Percentiles rank a stretch among this genome's conserved stretches.
phyloP scores from a whole-genome alignment of 176 grass and related monocot genomes.

The Avena atlantica region DNA sequence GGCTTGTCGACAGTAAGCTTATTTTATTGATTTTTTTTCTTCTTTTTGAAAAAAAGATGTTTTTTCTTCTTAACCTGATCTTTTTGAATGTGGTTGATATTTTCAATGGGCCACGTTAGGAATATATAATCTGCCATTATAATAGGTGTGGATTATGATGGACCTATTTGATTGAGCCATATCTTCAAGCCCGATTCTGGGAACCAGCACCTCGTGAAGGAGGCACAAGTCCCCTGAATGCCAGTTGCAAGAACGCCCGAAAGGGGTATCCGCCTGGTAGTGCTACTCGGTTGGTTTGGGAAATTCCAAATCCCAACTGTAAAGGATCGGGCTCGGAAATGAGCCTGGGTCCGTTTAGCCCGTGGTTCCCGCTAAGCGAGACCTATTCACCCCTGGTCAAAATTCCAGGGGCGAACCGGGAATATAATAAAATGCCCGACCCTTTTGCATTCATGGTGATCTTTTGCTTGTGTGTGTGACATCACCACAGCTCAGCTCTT shows the following conservation, averaged over 20 bases:
- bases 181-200: not conserved
- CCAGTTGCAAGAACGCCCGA: not conserved
- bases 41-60: too few relatives aligned
- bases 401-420: not conserved
- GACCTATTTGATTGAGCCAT: not conserved
- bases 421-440: too few relatives aligned
- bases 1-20: not conserved
- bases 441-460: too few relatives aligned
- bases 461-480: too few relatives aligned
- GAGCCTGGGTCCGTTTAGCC: conserved; percentile 1
- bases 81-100: not conserved
- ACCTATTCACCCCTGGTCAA: not conserved
- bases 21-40: not conserved
- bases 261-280: not conserved
- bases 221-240: conserved; percentile 6
- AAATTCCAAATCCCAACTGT: not conserved
- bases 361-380: conserved; percentile 5
- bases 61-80: not conserved
- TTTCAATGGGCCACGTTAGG: not conserved
- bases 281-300: not conserved
- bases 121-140: not conserved
- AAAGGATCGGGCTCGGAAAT: not conserved
- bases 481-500: too few relatives aligned
- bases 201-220: not conserved
- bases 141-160: not conserved